Conservation (phyloP, 1,284 basidiomycete species). For the Erythrobasidium hasegawianum region DNA sequence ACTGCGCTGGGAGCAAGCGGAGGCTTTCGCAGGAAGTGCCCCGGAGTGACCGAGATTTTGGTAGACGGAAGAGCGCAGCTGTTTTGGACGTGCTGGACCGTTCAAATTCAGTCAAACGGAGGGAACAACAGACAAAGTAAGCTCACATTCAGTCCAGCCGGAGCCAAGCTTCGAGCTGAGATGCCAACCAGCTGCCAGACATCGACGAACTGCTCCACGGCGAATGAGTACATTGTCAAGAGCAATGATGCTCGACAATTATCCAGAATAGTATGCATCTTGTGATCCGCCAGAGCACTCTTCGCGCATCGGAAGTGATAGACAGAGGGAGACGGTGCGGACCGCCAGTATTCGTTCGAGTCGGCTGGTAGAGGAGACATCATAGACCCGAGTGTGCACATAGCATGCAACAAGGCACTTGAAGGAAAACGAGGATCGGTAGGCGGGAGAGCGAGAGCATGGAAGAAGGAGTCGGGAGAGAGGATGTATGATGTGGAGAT, state of each 20-base stretch:
- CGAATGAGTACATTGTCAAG: conserved; percentile 23
- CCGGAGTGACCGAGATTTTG: conserved; percentile 21
- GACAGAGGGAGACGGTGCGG: not conserved
- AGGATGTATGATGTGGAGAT: conserved; percentile 10
- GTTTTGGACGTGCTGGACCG: conserved; percentile 23
- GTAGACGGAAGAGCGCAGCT: conserved; percentile 22
- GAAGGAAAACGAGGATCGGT: conserved; percentile 32
- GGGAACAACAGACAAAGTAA: not conserved
- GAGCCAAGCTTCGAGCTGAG: conserved; percentile 3
- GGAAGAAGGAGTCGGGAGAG: conserved; percentile 19
- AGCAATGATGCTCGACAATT: conserved; percentile 16
- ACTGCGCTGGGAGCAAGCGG: not conserved
- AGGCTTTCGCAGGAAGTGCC: conserved; percentile 29
- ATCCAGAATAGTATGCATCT: conserved; percentile 9
- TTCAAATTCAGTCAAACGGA: not conserved
- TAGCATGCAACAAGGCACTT: conserved; percentile 13
- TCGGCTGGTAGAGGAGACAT: conserved; percentile 7
- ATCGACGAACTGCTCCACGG: conserved; percentile 28
- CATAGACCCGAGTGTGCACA: conserved; percentile 20
- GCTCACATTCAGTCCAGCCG: conserved; percentile 22
- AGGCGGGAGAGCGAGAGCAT: conserved; percentile 19
- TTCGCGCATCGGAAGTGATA: conserved; percentile 28
- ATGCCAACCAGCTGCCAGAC: conserved; percentile 32
- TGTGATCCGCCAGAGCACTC: conserved; percentile 12
- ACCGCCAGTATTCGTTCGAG: conserved; percentile 18